Percentiles rank a stretch among this genome's conserved stretches.
Conservation (phyloP, 2,329 filamentous ascomycete species). For the Tolypocladium inflatum region DNA sequence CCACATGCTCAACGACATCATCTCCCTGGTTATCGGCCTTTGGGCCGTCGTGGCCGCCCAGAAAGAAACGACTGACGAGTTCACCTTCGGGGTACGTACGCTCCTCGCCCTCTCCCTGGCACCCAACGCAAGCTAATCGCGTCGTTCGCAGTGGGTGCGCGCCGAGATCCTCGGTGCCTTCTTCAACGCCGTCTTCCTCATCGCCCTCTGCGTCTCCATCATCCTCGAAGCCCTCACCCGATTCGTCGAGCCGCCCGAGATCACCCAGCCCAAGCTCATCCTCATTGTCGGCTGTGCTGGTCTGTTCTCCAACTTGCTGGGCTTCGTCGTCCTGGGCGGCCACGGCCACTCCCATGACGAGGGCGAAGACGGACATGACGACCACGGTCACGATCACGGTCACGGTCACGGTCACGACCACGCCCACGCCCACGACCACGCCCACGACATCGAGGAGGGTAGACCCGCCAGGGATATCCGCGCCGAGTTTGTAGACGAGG, state of each 20-base stretch:
- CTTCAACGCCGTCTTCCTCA: constrained; percentile 95
- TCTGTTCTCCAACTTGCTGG: constrained; percentile 78
- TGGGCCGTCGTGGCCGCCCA: constrained; percentile 92
- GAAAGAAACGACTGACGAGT: constrained; percentile 77
- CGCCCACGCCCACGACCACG: constrained; percentile 23
- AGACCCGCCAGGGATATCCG: constrained; percentile 30
- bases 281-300: constrained; percentile 83
- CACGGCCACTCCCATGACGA: constrained; percentile 72
- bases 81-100: constrained; percentile 86
- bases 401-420: constrained; percentile 27
- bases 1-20: constrained; percentile 98
- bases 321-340: constrained; percentile 85
- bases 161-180: constrained; percentile 94
- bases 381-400: constrained; percentile 30
- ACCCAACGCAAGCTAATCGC: constrained; percentile 9
- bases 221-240: constrained; percentile 90
- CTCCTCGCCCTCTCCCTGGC: background rate
- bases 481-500: constrained; percentile 41
- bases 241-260: constrained; percentile 82
- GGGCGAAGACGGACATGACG: constrained; percentile 40
- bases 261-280: constrained; percentile 76
- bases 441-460: constrained; percentile 40
- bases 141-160: constrained; percentile 68
- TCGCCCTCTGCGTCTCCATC: constrained; percentile 92
- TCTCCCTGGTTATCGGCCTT: constrained; percentile 82